These are phyloP conservation scores for Paecilomyces dactylethromorphus DNA, from an alignment of 2,329 filamentous ascomycete genomes.

Conservation along the genomic window DNA sequence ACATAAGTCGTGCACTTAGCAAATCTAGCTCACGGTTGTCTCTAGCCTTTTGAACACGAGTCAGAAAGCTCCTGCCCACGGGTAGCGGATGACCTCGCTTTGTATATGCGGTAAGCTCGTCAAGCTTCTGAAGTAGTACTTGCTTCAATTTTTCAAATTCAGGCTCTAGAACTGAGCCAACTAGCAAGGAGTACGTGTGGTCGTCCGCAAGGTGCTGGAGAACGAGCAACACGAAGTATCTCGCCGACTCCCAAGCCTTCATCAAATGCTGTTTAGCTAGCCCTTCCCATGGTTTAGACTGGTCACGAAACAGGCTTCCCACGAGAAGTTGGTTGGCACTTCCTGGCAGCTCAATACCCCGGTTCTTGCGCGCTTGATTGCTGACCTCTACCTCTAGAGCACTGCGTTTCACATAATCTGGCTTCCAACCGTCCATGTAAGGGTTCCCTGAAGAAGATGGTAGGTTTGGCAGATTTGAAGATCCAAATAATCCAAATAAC, in stretches of 20 bases:
- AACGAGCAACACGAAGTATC: slow-evolving; percentile 11
- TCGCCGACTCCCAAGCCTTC: slow-evolving; percentile 15
- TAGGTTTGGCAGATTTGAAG: no score
- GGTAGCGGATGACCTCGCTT: neutral
- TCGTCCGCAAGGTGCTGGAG: slow-evolving; percentile 19
- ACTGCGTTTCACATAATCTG: neutral
- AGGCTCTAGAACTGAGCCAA: slow-evolving; percentile 11
- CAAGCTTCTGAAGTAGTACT: neutral
- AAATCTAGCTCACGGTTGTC: neutral
- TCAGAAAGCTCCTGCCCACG: neutral
- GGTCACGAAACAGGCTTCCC: neutral
- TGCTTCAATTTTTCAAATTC: slow-evolving; percentile 17
- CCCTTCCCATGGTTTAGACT: neutral
- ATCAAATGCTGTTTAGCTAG: slow-evolving; percentile 20
- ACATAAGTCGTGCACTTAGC: neutral
- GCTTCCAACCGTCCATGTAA: neutral
- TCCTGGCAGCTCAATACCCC: neutral
- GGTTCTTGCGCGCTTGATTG: neutral
- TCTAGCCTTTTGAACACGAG: neutral
- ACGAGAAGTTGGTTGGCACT: neutral
- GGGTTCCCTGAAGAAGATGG: neutral
- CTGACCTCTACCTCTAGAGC: neutral
- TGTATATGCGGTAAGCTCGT: neutral
- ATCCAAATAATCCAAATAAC: no score
- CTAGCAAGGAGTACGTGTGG: slow-evolving; percentile 12